A percentile compares a stretch with the other conserved stretches of the same genome.
Conservation (phyloP, 1,139 yeast species). For the Debaryomyces nepalensis region DNA sequence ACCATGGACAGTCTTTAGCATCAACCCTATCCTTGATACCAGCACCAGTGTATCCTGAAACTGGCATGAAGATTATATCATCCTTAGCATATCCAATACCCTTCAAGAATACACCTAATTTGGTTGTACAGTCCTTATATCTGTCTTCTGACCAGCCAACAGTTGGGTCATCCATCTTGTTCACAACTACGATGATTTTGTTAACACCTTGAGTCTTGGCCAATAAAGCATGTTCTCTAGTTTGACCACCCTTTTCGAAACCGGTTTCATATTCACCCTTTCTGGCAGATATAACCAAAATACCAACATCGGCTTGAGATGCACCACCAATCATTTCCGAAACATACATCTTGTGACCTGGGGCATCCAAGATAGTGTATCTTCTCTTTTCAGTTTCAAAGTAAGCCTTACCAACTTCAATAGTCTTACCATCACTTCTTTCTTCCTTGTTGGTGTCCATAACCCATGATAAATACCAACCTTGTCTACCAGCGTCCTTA, state of each 20-base stretch:
- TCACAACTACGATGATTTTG: conserved; percentile 88
- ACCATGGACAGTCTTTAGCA: conserved; percentile 84
- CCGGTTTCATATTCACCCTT: conserved; percentile 99
- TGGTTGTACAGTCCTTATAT: conserved; percentile 91
- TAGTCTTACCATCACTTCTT: conserved; percentile 98
- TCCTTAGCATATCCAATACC: conserved; percentile 90
- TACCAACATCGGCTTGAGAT: conserved; percentile 98
- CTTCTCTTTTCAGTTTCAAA: conserved; percentile 98
- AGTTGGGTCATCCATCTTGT: conserved; percentile 99
- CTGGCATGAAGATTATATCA: conserved; percentile 93
- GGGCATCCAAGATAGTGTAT: conserved; percentile 97
- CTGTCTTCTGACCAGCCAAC: conserved; percentile 96
- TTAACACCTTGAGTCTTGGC: conserved; percentile 99
- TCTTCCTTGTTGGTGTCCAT: conserved; percentile 99
- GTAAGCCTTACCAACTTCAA: conserved; percentile 97
- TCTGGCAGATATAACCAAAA: conserved; percentile 95
- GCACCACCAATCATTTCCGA: conserved; percentile 99
- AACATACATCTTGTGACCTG: conserved; percentile 98
- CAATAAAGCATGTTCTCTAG: conserved; percentile 96
- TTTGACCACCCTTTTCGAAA: conserved; percentile 98
- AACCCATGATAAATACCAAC: conserved; percentile 99
- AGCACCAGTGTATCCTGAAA: conserved; percentile 96
- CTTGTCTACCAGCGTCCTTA: conserved; percentile 98
- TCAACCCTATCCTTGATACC: conserved; percentile 88
- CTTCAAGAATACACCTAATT: conserved; percentile 75